phyloP scores from a whole-genome alignment of 1,139 yeast species.

The Yamadazyma atlantica region DNA sequence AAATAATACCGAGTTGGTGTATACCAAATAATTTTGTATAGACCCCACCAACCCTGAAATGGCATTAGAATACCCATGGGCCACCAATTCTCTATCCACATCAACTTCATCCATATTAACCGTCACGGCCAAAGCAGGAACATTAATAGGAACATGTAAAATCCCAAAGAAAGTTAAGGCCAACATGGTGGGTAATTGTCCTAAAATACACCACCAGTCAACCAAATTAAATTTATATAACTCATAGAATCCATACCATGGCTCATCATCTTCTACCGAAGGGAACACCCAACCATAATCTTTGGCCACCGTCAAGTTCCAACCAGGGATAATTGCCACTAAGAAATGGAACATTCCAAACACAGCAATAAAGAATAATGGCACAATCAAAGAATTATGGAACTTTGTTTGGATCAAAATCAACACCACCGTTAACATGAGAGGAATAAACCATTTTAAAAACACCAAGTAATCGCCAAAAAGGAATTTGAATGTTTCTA shows the following conservation, averaged over 20 bases:
- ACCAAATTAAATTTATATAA: slow-evolving; percentile 70
- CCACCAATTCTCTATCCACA: slow-evolving; percentile 88
- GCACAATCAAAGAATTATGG: slow-evolving; percentile 78
- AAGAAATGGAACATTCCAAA: slow-evolving; percentile 68
- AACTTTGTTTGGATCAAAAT: slow-evolving; percentile 60
- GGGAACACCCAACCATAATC: slow-evolving; percentile 82
- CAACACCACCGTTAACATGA: slow-evolving; percentile 58
- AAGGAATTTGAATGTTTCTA: slow-evolving; percentile 52
- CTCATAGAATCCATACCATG: slow-evolving; percentile 86
- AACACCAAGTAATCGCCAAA: slow-evolving; percentile 40
- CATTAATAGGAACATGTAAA: slow-evolving; percentile 94
- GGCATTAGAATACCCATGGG: slow-evolving; percentile 92
- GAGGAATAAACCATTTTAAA: slow-evolving; percentile 74
- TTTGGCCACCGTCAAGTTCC: slow-evolving; percentile 63
- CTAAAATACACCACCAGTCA: slow-evolving; percentile 67
- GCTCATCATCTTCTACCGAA: slow-evolving; percentile 63
- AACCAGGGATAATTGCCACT: slow-evolving; percentile 62
- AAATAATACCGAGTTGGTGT: slow-evolving; percentile 88
- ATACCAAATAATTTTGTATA: slow-evolving; percentile 90
- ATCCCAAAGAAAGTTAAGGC: slow-evolving; percentile 95
- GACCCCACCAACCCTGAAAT: slow-evolving; percentile 83
- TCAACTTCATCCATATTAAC: slow-evolving; percentile 83
- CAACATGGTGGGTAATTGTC: slow-evolving; percentile 87
- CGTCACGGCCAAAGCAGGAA: slow-evolving; percentile 93
- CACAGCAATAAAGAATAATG: slow-evolving; percentile 72